Evolutionary conservation across 805 yeast species (phyloP), one percentile per base, ranked within the genome.

Genomic region (Maudiozyma barnettii): DNA sequence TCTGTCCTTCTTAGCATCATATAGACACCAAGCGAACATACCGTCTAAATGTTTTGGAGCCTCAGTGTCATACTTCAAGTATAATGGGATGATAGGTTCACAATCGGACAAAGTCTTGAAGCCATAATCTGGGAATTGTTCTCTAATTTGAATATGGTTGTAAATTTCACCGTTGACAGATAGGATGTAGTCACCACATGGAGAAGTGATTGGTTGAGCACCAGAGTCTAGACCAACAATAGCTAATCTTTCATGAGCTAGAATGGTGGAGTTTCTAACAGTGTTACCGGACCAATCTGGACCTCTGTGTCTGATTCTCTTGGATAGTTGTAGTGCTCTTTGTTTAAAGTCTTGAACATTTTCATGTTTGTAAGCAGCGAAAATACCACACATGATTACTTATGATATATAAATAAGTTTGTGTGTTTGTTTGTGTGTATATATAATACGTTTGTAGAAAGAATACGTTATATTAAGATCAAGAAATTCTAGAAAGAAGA

Each of bases 201-300:
- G 73, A 51, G 87, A 84, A 53, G 82, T 75, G 71, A 93, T 84
- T 56, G 99, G 99, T 73, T 93, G 99, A 54, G 99, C 96, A 64
- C 99, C 99, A 41, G 96, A 75, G 67, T 89, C 97, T 58, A 93
- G 76, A 59, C 99, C 99, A 52, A 93, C 99, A 65, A 93, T 90
- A 55, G 98, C 95, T 66, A 93, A 76, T 75, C 99, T 86, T 75
- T 93, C 99, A 67, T 93, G 99, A 58, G 85, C 82, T 56, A 93
- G 70, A 56, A 93, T 82, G 43, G 97, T 87, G 54, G 73, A 67
- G 81, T 86, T 86, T 64, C 81, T 80, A 55, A 77, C 71, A 54
- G 76, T 66, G 80, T 88, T 89, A 63, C 99, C 99, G 36, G 89
- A 77, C 99, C 99, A 93, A 71, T 93, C 99, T 57, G 99, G 99